Percentiles rank a stretch among this genome's conserved stretches.
These are phyloP conservation scores for Tolypocladium guangdongense DNA, from an alignment of 2,329 filamentous ascomycete species.

Conservation along the genomic window DNA sequence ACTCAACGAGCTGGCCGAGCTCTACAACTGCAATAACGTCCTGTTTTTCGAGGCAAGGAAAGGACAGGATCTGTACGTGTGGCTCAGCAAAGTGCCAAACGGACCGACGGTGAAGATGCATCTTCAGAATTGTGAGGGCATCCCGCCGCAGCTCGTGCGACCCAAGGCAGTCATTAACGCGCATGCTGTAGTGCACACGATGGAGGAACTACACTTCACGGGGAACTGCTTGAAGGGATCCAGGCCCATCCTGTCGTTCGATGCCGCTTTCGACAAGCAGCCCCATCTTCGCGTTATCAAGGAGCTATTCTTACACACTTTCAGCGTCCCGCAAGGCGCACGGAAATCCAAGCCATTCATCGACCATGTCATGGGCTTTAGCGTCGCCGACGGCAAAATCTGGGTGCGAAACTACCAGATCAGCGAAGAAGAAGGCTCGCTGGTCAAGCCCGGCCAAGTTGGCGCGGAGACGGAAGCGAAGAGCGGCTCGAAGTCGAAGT, in stretches of 20 bases:
- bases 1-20: constrained; percentile 62
- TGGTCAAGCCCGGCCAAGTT: constrained; percentile 27
- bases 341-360: constrained; percentile 91
- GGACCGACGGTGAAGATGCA: constrained; percentile 55
- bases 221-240: constrained; percentile 95
- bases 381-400: constrained; percentile 82
- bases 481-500: constrained; percentile 22
- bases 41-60: constrained; percentile 95
- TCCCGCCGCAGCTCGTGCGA: too few species aligned
- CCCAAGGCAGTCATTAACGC: constrained; percentile 11
- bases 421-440: constrained; percentile 62
- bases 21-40: constrained; percentile 91
- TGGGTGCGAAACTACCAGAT: constrained; percentile 96
- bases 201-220: constrained; percentile 93
- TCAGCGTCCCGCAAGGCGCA: constrained; percentile 82
- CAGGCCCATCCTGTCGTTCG: constrained; percentile 83
- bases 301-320: constrained; percentile 80
- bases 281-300: constrained; percentile 76
- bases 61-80: constrained; percentile 86
- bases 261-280: constrained; percentile 70
- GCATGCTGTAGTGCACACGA: constrained; percentile 66
- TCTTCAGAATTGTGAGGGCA: constrained; percentile 56
- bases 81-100: constrained; percentile 82
- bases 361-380: constrained; percentile 91
- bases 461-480: constrained; percentile 30